Percentiles rank a stretch among this genome's conserved stretches.
Evolutionary conservation across 768 basidiomycete species (phyloP).

Genomic region (Leccinum fibrillosum): DNA sequence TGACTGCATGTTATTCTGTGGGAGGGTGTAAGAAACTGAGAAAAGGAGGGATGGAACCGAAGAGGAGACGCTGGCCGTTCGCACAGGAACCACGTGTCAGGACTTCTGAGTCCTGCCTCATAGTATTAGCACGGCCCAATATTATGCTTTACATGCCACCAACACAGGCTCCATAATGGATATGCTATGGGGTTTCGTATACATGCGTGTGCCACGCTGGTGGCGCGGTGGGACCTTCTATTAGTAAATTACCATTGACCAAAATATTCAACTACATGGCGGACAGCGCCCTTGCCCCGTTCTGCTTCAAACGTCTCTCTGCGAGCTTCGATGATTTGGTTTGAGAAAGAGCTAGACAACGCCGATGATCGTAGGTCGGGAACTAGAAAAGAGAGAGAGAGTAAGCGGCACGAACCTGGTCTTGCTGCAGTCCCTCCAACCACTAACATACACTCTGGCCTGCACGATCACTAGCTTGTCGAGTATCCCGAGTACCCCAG

Average conservation of each 20-base stretch:
- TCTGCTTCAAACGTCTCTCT: not conserved
- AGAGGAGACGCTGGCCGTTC: too few species aligned
- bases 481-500: slow-evolving; percentile 52
- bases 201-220: not conserved
- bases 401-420: slow-evolving; percentile 36
- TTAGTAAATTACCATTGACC: too few species aligned
- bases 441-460: slow-evolving; percentile 53
- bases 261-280: too few species aligned
- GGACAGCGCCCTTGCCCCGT: not conserved
- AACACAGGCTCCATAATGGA: too few species aligned
- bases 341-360: not conserved
- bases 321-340: not conserved
- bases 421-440: slow-evolving; percentile 43
- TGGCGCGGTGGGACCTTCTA: not conserved
- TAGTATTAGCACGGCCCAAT: too few species aligned
- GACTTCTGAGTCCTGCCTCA: too few species aligned
- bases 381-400: not conserved
- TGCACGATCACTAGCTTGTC: slow-evolving; percentile 52
- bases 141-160: too few species aligned
- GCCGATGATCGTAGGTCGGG: too few species aligned
- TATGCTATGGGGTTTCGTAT: slow-evolving; percentile 11
- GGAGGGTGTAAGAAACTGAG: too few species aligned
- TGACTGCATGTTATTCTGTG: too few species aligned
- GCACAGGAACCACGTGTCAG: too few species aligned
- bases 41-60: too few species aligned